Evolutionary conservation across 2,329 filamentous ascomycete genomes (phyloP).

Genomic region (Penicillium sp.): DNA sequence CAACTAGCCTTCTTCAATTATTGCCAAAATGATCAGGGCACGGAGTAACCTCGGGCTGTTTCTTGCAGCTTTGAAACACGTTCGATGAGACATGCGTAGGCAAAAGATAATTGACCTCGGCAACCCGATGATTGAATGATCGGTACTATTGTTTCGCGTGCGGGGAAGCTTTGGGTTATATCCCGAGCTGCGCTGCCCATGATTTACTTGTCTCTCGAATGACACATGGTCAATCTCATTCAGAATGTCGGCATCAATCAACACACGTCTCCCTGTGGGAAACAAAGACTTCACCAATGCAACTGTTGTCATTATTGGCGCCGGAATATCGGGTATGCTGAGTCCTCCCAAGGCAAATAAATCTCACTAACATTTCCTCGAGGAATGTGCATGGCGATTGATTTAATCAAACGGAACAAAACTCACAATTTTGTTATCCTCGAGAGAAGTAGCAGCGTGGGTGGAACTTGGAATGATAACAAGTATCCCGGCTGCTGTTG

Average conservation of each 20-base stretch:
- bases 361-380: background rate
- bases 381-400: slow-evolving; percentile 58
- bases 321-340: slow-evolving; percentile 50
- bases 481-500: slow-evolving; percentile 57
- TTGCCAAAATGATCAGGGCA: background rate
- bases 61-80: background rate
- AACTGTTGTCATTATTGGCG: slow-evolving; percentile 58
- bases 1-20: background rate
- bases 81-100: background rate
- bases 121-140: background rate
- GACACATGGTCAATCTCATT: background rate
- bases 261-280: slow-evolving; percentile 26
- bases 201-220: background rate
- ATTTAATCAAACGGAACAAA: slow-evolving; percentile 46
- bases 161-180: background rate
- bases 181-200: background rate
- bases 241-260: slow-evolving; percentile 8
- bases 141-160: background rate
- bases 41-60: no score
- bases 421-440: slow-evolving; percentile 23
- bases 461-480: slow-evolving; percentile 42
- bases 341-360: background rate
- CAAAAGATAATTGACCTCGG: slow-evolving; percentile 3
- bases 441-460: slow-evolving; percentile 20
- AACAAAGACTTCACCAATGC: slow-evolving; percentile 53